Evolutionary conservation across 2,329 filamentous ascomycete species (phyloP).

Genomic region (Coniochaeta sp.): DNA sequence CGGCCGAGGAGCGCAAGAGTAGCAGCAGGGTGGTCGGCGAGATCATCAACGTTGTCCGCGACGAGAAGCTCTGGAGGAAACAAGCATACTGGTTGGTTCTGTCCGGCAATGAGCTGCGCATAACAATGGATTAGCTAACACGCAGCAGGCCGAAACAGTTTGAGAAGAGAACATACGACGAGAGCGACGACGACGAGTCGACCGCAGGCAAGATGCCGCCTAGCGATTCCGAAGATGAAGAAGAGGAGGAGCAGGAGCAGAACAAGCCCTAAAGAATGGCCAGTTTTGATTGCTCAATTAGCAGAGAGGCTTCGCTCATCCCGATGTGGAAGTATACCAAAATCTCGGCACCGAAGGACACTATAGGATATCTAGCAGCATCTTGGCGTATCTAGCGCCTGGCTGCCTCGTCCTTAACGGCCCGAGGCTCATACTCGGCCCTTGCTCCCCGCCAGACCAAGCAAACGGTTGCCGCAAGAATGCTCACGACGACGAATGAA

Average conservation of each 20-base stretch:
- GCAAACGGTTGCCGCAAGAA: slow-evolving; percentile 59
- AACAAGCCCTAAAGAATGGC: not conserved
- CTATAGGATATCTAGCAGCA: not conserved
- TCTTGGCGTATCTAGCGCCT: slow-evolving; percentile 7
- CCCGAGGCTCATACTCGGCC: slow-evolving; percentile 25
- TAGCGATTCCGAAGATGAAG: slow-evolving; percentile 68
- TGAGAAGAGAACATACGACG: slow-evolving; percentile 51
- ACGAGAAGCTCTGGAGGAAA: slow-evolving; percentile 90
- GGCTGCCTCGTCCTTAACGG: slow-evolving; percentile 11
- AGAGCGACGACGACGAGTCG: slow-evolving; percentile 68
- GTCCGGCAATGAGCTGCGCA: not conserved
- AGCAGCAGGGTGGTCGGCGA: slow-evolving; percentile 78
- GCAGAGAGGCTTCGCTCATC: too few relatives aligned
- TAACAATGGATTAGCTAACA: slow-evolving; percentile 10
- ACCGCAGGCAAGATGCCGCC: slow-evolving; percentile 80
- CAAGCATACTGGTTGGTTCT: slow-evolving; percentile 68
- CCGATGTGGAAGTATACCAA: not conserved
- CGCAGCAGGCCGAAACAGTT: slow-evolving; percentile 69
- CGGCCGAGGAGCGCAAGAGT: slow-evolving; percentile 48
- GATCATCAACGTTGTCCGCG: slow-evolving; percentile 86
- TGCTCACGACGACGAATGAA: slow-evolving; percentile 58
- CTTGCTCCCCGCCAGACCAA: slow-evolving; percentile 52
- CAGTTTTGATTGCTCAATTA: not conserved
- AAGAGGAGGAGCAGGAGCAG: slow-evolving; percentile 7
- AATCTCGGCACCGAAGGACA: not conserved